Evolutionary conservation across 768 basidiomycete genomes (phyloP), one percentile per base, ranked within the genome.

Genomic region (Fomitopsis pulvina): DNA sequence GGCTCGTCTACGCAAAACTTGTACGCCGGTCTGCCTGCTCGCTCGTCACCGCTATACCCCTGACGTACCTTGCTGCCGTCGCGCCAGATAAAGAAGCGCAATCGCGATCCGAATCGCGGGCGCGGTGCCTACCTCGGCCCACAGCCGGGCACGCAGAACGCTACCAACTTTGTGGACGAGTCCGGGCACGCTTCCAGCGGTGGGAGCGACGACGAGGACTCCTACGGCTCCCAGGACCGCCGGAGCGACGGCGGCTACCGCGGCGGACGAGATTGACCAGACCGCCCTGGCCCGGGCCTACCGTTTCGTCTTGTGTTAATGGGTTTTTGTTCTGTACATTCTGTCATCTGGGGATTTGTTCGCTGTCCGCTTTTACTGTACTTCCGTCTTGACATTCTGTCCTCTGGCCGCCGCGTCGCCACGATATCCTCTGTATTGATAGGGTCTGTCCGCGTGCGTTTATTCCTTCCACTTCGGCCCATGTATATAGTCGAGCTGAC

Each of bases 1-100:
- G 87, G 47, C 78, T 91, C 56, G 87, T 91, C 52, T 91, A 88
- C 65, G 88, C 87, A 48, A 91, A 91, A 70, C 73, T 90, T 66
- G 87, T 89, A 65, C 63, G 82, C 48, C 27, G 24, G 44, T 37
- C 47, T 47, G 32, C 39, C 41, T n/a, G 14, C 39, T 39, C 44
- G 48, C 16, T 4, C 28, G 12, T 24, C 48, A 39, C 24, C 25
- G n/a, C 28, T 16, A 21, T 27, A 44, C 18, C 32, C 26, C 16
- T 27, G 25, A 10, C 48, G 12, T 12, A 16, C 16, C 21, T n/a
- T 24, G 3, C 16, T 32, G 46, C 16, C 28, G 3, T 14, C 32
- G 1, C 32, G 38, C n/a, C 49, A 66, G 63, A 58, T 66, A 40
- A 63, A 64, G 56, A 63, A 63, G 55, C 61, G 63, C 28, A 63